Conservation (phyloP, 1,284 basidiomycete genomes). For the Apiotrichum sp. region DNA sequence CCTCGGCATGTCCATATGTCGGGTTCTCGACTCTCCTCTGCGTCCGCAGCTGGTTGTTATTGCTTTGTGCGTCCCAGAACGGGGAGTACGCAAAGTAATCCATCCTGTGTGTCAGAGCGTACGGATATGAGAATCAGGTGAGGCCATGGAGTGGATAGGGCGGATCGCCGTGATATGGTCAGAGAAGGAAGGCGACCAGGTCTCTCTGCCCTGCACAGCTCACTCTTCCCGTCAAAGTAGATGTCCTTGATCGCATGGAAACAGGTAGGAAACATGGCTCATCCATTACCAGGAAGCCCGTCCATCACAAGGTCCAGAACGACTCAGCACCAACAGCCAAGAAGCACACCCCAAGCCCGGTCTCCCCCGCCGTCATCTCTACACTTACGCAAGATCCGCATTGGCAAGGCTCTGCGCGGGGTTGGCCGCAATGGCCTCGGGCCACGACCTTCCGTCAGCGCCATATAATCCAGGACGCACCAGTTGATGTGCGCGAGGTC, state of each 20-base stretch:
- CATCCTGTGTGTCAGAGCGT: constrained; percentile 23
- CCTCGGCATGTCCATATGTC: constrained; percentile 36
- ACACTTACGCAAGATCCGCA: constrained; percentile 34
- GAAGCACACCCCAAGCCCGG: not conserved
- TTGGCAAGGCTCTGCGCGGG: constrained; percentile 34
- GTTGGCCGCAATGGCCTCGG: constrained; percentile 40
- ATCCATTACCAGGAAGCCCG: no score
- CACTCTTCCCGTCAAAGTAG: no score
- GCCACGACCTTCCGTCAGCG: constrained; percentile 36
- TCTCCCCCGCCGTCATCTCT: not conserved
- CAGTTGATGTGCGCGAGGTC: constrained; percentile 43
- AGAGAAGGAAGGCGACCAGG: no score
- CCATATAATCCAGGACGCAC: constrained; percentile 12
- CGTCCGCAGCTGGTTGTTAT: constrained; percentile 37
- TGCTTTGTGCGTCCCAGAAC: constrained; percentile 40
- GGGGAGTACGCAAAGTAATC: constrained; percentile 45
- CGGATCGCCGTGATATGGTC: no score
- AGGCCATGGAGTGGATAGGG: no score
- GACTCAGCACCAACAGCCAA: no score
- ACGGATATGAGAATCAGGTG: not conserved
- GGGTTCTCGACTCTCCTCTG: constrained; percentile 36
- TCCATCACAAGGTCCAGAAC: no score
- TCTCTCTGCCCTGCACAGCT: no score
- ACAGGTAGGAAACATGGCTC: no score
- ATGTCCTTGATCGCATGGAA: no score